A percentile compares a stretch with the other conserved stretches of the same genome.
phyloP scores from a whole-genome alignment of 495 filamentous ascomycete genomes.

The Oidiodendron maius region DNA sequence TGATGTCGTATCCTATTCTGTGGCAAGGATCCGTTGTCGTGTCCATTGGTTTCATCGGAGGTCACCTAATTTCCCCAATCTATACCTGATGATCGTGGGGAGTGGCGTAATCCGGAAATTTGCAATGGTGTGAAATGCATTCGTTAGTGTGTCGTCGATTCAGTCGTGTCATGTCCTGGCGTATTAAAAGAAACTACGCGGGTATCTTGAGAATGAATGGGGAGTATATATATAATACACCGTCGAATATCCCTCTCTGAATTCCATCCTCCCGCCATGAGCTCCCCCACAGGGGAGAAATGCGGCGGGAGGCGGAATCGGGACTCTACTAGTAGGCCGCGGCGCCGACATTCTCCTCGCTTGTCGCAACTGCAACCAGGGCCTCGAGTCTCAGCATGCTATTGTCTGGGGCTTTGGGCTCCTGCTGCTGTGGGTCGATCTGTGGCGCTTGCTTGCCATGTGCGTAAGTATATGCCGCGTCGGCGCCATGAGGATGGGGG shows the following conservation, averaged over 20 bases:
- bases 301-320: background rate
- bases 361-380: constrained; percentile 84
- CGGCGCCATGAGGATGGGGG: constrained; percentile 2
- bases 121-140: background rate
- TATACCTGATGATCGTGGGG: too few relatives aligned
- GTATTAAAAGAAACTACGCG: constrained; percentile 18
- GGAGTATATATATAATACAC: constrained; percentile 23
- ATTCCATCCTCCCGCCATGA: background rate
- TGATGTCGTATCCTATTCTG: background rate
- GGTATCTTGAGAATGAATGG: constrained; percentile 23
- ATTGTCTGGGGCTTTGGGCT: constrained; percentile 29
- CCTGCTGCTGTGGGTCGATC: constrained; percentile 15
- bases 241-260: constrained; percentile 1
- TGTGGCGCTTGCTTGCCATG: constrained; percentile 5
- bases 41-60: too few relatives aligned
- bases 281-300: background rate
- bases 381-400: constrained; percentile 73
- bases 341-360: constrained; percentile 61
- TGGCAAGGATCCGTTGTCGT: background rate
- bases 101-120: background rate
- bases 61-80: background rate
- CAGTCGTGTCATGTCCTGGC: constrained; percentile 9
- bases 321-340: constrained; percentile 20
- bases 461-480: constrained; percentile 14
- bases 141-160: background rate